phyloP scores from a whole-genome alignment of 2,329 filamentous ascomycete genomes.

The Arthrobotrys iridis region DNA sequence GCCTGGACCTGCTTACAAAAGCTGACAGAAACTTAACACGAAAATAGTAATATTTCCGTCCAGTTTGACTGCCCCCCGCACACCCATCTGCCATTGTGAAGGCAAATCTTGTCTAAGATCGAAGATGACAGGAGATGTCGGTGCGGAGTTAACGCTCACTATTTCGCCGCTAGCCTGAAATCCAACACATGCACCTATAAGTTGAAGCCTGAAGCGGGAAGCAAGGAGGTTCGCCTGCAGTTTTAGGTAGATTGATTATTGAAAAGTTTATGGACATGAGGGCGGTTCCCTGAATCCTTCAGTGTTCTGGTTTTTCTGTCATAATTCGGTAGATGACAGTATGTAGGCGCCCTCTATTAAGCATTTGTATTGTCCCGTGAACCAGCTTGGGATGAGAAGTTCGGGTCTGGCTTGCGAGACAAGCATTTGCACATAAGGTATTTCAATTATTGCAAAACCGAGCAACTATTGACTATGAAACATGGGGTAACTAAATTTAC shows the following conservation, averaged over 20 bases:
- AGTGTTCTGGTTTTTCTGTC: not conserved
- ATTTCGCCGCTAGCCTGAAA: slow-evolving; percentile 22
- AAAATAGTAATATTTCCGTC: slow-evolving; percentile 35
- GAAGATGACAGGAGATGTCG: not conserved
- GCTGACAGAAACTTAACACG: not conserved
- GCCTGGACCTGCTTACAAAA: not conserved
- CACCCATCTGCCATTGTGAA: not conserved
- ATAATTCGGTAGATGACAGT: too few relatives aligned
- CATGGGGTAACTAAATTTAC: too few relatives aligned
- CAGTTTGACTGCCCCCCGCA: not conserved
- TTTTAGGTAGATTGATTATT: slow-evolving; percentile 1
- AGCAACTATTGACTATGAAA: too few relatives aligned
- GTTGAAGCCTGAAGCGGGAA: not conserved
- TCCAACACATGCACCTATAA: not conserved
- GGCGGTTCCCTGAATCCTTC: not conserved
- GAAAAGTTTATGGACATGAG: not conserved
- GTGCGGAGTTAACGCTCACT: slow-evolving; percentile 30
- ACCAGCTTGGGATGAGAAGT: too few relatives aligned
- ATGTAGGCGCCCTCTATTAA: too few relatives aligned
- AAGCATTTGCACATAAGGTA: too few relatives aligned
- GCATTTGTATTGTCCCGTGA: too few relatives aligned
- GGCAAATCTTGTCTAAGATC: slow-evolving; percentile 13
- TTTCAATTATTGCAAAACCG: too few relatives aligned
- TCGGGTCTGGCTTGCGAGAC: too few relatives aligned
- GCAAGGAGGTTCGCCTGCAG: not conserved